These are phyloP conservation scores for Candida maesae DNA, from an alignment of 805 yeast species.

Conservation along the genomic window DNA sequence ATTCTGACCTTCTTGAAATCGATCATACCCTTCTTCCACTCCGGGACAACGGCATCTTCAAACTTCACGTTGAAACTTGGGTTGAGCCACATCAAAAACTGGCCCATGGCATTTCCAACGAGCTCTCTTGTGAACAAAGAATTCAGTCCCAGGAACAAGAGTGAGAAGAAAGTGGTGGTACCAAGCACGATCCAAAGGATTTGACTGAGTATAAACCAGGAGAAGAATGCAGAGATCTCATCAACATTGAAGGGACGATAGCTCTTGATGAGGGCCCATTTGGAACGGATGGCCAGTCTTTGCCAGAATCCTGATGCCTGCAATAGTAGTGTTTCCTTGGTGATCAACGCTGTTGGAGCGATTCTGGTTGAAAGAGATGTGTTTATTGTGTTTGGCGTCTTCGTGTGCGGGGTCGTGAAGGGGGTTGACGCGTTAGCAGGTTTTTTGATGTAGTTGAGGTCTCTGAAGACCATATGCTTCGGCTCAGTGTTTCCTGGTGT, in stretches of 20 bases:
- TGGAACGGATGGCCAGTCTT: slow-evolving; percentile 49
- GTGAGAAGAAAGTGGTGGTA: slow-evolving; percentile 86
- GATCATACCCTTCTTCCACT: slow-evolving; percentile 85
- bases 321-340: slow-evolving; percentile 19
- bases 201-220: slow-evolving; percentile 89
- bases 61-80: slow-evolving; percentile 78
- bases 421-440: too few relatives aligned
- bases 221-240: slow-evolving; percentile 80
- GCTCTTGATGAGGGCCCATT: slow-evolving; percentile 74
- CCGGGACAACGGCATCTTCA: slow-evolving; percentile 88
- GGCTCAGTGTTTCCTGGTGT: background rate
- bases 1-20: slow-evolving; percentile 71
- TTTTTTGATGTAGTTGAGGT: slow-evolving; percentile 13
- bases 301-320: slow-evolving; percentile 30
- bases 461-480: slow-evolving; percentile 16
- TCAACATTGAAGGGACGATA: slow-evolving; percentile 85
- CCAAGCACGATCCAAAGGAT: slow-evolving; percentile 73
- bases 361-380: slow-evolving; percentile 1
- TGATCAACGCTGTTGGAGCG: slow-evolving; percentile 7
- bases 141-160: slow-evolving; percentile 67
- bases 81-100: slow-evolving; percentile 62
- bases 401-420: background rate
- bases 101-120: slow-evolving; percentile 79
- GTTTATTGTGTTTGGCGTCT: background rate
- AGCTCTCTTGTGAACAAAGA: slow-evolving; percentile 83